Evolutionary conservation across 768 basidiomycete species (phyloP), one percentile per base, ranked within the genome.

Genomic region (Suillus subalutaceus): DNA sequence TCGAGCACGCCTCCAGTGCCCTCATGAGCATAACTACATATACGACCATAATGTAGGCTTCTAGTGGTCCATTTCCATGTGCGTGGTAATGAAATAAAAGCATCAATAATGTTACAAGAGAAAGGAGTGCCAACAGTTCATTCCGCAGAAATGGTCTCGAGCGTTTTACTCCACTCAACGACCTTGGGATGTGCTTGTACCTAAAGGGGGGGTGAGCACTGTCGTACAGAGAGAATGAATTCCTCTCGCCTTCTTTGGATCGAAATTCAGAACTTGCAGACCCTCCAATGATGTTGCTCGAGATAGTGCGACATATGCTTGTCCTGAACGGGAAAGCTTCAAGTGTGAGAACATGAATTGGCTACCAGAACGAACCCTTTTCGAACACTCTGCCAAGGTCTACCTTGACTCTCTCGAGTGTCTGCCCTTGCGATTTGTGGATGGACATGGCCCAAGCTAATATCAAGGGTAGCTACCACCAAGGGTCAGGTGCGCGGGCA

Each of bases 391-490:
- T 91, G 38, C 89, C 89, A 43, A 99, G 83, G 73, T 99, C 96
- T 53, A 99, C 96, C 74, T 92, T 97, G 71, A 99, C 96, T 56
- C 94, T 88, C 32, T 96, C 92, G 12, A 99, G 82, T 0, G 97
- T 99, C 77, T 99, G 97, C 12, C 97, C 97, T 77, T 99, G 97
- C 13, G 92, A 93, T 75, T 99, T 99, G 78, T 99, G 97, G 68
- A 99, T 99, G 57, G 91, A 93, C 94, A 98, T 97, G 0, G 97
- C 96, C 97, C 96, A 99, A 0, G 96, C 86, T 46, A 97, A 83
- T 66, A 97, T 96, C 32, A 98, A 75, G 0, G 94, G 94, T 2
- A 97, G 76, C 93, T 96, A 69, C 12, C 18, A 10, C 62, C 20
- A 62, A 30, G 20, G 20, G 10, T 60, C 7, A 60, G 59, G 20